phyloP scores from a whole-genome alignment of 148 eudicot genomes.

The Rhododendron ovatum region DNA sequence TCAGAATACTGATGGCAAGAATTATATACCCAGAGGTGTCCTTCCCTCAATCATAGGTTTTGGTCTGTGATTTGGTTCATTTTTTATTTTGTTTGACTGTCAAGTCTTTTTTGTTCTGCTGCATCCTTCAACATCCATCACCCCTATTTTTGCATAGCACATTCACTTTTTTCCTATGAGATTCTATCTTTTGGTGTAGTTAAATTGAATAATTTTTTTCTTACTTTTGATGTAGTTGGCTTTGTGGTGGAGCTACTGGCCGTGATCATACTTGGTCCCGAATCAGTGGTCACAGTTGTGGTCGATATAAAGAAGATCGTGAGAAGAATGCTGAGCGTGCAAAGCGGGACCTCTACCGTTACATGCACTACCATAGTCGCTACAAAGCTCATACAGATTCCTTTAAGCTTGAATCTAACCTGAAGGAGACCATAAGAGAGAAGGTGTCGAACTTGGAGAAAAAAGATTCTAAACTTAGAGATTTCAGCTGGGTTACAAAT shows the following conservation, averaged over 20 bases:
- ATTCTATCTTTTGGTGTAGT: not conserved
- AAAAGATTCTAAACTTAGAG: constrained; percentile 33
- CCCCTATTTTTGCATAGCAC: not conserved
- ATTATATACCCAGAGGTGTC: not conserved
- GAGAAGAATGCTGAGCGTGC: constrained; percentile 38
- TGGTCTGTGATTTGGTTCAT: not conserved
- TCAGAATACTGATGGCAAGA: not conserved
- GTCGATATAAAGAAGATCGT: constrained; percentile 57
- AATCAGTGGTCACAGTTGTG: constrained; percentile 51
- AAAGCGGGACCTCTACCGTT: constrained; percentile 52
- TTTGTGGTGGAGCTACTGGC: constrained; percentile 57
- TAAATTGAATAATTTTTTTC: not conserved
- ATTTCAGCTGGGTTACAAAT: constrained; percentile 64
- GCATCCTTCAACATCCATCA: constrained; percentile 5
- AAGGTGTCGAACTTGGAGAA: constrained; percentile 40
- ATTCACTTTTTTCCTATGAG: not conserved
- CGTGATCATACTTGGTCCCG: constrained; percentile 46
- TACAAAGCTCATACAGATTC: constrained; percentile 79
- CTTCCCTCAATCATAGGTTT: not conserved
- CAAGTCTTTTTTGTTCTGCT: not conserved
- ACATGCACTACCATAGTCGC: constrained; percentile 64
- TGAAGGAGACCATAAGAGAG: constrained; percentile 37
- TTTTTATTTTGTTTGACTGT: not conserved
- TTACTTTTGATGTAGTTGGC: constrained; percentile 43
- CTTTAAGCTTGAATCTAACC: constrained; percentile 50